Percentiles rank a stretch among this genome's conserved stretches.
These are phyloP conservation scores for Chamaecrista fasciculata DNA, from an alignment of 306 rosid genomes.

Conservation along the genomic window DNA sequence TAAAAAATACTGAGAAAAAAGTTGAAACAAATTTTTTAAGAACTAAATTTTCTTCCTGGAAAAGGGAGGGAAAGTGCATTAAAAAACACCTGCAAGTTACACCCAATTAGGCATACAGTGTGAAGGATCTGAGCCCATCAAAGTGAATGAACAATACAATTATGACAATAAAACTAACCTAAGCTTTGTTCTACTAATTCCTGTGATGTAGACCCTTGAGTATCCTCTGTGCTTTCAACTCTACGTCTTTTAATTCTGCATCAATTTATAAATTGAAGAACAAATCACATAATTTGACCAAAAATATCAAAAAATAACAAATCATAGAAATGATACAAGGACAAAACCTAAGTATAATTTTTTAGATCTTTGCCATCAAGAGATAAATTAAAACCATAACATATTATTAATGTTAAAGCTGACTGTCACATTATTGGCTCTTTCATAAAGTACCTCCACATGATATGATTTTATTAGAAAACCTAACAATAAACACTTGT, in stretches of 20 bases:
- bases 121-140: neutral
- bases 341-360: neutral
- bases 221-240: conserved; percentile 47
- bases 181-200: conserved; percentile 29
- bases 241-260: conserved; percentile 60
- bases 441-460: neutral
- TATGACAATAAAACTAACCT: conserved; percentile 39
- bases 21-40: neutral
- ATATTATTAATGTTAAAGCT: neutral
- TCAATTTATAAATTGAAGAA: conserved; percentile 21
- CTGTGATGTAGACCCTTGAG: conserved; percentile 42
- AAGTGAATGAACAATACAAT: conserved; percentile 14
- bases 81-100: neutral
- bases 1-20: conserved; percentile 8
- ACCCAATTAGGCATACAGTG: neutral
- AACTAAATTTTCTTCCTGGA: conserved; percentile 9
- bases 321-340: neutral
- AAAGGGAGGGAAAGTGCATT: neutral
- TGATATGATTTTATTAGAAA: neutral
- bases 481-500: neutral
- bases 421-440: neutral
- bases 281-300: neutral
- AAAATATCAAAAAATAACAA: conserved; percentile 19
- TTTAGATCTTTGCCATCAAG: neutral
- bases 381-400: neutral